phyloP scores from a whole-genome alignment of 352 stramenopile species.

The Detonula confervacea region DNA sequence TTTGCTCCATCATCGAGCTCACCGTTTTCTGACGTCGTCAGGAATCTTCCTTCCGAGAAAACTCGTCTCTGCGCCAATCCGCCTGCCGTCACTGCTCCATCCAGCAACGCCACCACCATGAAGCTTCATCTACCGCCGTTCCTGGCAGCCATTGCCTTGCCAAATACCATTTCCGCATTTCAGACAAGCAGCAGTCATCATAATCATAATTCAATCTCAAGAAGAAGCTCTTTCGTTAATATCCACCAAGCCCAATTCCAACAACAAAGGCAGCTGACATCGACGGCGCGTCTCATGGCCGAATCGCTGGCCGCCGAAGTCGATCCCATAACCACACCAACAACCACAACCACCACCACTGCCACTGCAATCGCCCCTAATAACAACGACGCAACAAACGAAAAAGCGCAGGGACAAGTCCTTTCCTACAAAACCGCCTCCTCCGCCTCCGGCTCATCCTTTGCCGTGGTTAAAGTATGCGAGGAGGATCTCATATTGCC shows the following conservation, averaged over 20 bases:
- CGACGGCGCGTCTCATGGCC: background rate
- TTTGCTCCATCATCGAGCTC: too few species aligned
- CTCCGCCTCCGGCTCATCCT: background rate
- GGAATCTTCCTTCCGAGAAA: too few species aligned
- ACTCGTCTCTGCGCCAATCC: too few species aligned
- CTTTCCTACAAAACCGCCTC: background rate
- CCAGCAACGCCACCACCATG: too few species aligned
- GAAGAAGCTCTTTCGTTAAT: too few species aligned
- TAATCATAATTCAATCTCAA: too few species aligned
- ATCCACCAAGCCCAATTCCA: background rate
- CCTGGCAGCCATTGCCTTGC: background rate
- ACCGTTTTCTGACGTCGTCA: too few species aligned
- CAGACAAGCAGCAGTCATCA: background rate
- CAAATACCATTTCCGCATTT: background rate
- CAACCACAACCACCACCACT: background rate
- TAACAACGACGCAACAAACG: too few species aligned
- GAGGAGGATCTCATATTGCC: constrained; percentile 24
- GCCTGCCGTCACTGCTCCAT: too few species aligned
- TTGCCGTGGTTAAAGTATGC: constrained; percentile 37
- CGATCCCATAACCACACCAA: background rate
- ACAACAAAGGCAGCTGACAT: background rate
- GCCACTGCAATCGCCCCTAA: too few species aligned
- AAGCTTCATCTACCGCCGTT: background rate
- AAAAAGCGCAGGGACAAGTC: background rate
- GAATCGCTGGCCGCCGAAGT: background rate